phyloP scores from a whole-genome alignment of 352 stramenopile genomes.

The Halophytophthora polymorphica region DNA sequence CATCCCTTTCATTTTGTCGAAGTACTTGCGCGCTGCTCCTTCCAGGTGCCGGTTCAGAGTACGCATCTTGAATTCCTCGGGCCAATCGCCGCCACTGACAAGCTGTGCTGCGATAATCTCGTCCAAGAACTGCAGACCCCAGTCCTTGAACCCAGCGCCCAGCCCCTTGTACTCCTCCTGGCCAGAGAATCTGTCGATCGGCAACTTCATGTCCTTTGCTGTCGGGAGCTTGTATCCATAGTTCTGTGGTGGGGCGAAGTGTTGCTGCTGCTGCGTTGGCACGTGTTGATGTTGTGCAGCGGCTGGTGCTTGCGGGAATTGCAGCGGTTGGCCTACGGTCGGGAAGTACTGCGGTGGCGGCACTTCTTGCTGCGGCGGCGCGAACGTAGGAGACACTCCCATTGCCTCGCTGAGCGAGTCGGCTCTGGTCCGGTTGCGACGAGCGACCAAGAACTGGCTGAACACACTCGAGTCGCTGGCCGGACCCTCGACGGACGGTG shows the following conservation, averaged over 20 bases:
- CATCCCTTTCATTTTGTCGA: conserved; percentile 1
- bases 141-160: conserved; percentile 6
- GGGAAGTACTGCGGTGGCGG: no score
- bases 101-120: conserved; percentile 1
- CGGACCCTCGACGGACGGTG: no score
- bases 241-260: conserved; percentile 4
- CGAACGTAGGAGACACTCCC: no score
- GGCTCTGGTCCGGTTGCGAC: no score
- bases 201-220: background rate
- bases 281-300: conserved; percentile 1
- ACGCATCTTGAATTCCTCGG: conserved; percentile 4
- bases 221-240: conserved; percentile 3
- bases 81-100: conserved; percentile 1
- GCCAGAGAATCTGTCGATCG: conserved; percentile 1
- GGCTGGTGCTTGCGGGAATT: no score
- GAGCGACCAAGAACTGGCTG: no score
- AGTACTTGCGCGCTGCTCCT: background rate
- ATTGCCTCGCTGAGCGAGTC: no score
- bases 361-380: no score
- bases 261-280: background rate
- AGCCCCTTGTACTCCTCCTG: conserved; percentile 6
- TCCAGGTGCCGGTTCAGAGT: conserved; percentile 5
- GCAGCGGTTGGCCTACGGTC: no score
- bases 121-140: conserved; percentile 3
- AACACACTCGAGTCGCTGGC: no score